Evolutionary conservation across 768 basidiomycete genomes (phyloP).

Genomic region (Amanita brunnescens): DNA sequence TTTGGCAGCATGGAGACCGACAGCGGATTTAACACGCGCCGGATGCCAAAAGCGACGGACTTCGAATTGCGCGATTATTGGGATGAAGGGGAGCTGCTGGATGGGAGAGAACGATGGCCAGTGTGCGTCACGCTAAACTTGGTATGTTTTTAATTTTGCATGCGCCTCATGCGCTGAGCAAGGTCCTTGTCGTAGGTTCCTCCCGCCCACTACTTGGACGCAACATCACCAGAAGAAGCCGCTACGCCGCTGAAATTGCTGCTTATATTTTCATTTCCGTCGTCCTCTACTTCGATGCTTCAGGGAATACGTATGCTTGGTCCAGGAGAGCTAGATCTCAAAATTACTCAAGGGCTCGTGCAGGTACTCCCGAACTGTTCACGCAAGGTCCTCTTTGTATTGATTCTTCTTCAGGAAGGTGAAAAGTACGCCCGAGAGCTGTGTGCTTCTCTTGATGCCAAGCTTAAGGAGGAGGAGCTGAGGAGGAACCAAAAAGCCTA

Average conservation of each 20-base stretch:
- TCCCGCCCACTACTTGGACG: slow-evolving; percentile 64
- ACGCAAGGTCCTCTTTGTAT: not conserved
- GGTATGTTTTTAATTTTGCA: slow-evolving; percentile 29
- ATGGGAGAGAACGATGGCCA: slow-evolving; percentile 61
- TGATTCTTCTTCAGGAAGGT: slow-evolving; percentile 37
- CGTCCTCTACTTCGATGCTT: slow-evolving; percentile 28
- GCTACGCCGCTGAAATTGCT: slow-evolving; percentile 55
- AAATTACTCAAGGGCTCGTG: slow-evolving; percentile 42
- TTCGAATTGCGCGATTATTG: slow-evolving; percentile 85
- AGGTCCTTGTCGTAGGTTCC: slow-evolving; percentile 34
- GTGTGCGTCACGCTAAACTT: slow-evolving; percentile 72
- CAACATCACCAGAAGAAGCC: slow-evolving; percentile 61
- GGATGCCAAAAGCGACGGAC: slow-evolving; percentile 49
- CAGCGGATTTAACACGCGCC: slow-evolving; percentile 54
- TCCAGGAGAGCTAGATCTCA: slow-evolving; percentile 43
- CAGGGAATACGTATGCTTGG: slow-evolving; percentile 64
- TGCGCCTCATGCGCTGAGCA: not conserved
- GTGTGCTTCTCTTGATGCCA: slow-evolving; percentile 47
- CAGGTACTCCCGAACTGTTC: slow-evolving; percentile 31
- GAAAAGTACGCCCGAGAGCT: slow-evolving; percentile 56
- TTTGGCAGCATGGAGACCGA: slow-evolving; percentile 43
- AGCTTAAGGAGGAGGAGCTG: slow-evolving; percentile 57
- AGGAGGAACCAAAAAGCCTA: slow-evolving; percentile 52
- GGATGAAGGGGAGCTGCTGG: slow-evolving; percentile 71
- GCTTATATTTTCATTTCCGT: slow-evolving; percentile 54